Conservation (phyloP, 495 filamentous ascomycete genomes). For the Aspergillus campestris region DNA sequence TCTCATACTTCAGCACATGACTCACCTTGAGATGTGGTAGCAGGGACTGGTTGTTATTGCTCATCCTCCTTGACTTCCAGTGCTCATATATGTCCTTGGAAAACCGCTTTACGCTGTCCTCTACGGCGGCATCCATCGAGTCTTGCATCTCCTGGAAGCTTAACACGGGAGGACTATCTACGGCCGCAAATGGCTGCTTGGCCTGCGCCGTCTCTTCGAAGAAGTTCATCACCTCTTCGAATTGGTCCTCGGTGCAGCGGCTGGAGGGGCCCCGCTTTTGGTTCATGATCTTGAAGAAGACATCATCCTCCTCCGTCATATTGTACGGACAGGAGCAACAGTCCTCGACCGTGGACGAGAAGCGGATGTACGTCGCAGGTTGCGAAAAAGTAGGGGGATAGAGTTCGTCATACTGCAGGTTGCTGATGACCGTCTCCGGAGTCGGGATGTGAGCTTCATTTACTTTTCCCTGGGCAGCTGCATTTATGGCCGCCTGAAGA, state of each 20-base stretch:
- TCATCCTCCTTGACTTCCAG: constrained; percentile 69
- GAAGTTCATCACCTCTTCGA: constrained; percentile 89
- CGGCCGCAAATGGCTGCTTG: constrained; percentile 77
- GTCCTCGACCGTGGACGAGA: constrained; percentile 96
- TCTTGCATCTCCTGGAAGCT: constrained; percentile 72
- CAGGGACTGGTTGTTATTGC: constrained; percentile 56
- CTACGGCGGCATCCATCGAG: constrained; percentile 64
- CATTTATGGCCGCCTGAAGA: constrained; percentile 86
- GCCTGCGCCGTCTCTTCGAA: constrained; percentile 78
- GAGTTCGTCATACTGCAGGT: constrained; percentile 75
- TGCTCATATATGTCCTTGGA: constrained; percentile 84
- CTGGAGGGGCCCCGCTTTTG: constrained; percentile 53
- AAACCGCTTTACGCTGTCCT: constrained; percentile 56
- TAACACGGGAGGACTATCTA: constrained; percentile 76
- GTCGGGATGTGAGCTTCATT: constrained; percentile 75
- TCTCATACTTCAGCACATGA: neutral
- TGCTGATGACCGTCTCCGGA: constrained; percentile 66
- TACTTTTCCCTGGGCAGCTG: constrained; percentile 65
- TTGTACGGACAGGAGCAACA: constrained; percentile 80
- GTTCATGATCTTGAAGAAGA: constrained; percentile 77
- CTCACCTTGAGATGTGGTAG: constrained; percentile 66
- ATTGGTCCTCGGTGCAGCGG: constrained; percentile 77
- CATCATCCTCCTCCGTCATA: constrained; percentile 83
- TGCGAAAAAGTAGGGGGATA: constrained; percentile 73
- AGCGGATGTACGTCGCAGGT: constrained; percentile 90